Evolutionary conservation across 2,329 filamentous ascomycete species (phyloP), one percentile per base, ranked within the genome.

Genomic region (Paracoccidioides brasiliensis): DNA sequence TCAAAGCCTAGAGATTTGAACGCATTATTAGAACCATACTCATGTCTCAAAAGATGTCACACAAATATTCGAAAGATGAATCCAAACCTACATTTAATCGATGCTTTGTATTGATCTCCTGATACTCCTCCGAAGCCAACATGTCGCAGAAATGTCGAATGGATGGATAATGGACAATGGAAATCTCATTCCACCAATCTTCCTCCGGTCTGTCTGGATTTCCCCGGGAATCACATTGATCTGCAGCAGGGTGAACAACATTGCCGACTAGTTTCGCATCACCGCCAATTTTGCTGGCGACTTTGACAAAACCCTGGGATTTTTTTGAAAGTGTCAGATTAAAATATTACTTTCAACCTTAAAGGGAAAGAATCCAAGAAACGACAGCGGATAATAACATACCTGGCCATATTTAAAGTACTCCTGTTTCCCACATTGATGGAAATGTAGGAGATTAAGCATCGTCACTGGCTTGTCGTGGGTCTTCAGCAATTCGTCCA

Each of bases 91-190:
- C 68, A 61, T 65, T 73, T 55, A 82, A 67, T 33, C 80, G 69
- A 62, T 74, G 69, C 63, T 69, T 75, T 53, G 74, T 69, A 67
- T 83, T 83, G 5, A 80, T 78, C 42, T 67, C 72, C 69, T 82
- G 80, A 65, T 82, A 83, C 62, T 82, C 80, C 61, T 75, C 71
- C 45, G 76, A 76, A 1, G 71, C 74, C 45, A 81, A 63, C 80
- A 83, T 84, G 63, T 82, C 80, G 45, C 77, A 77, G 63, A 84
- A 84, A 66, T 84, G 80, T 58, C 66, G 59, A 40, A 84, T 77
- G 52, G 75, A 81, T 3, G 82, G 81, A 66, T 84, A 84, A 69
- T 84, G 81, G 55, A 81, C 82, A 45, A 84, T 71, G 0, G 81
- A 81, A 58, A 85, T 74, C 67, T 85, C 81, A 64, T 84, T 78